phyloP scores from a whole-genome alignment of 2,329 filamentous ascomycete species.

The Ophiognomonia clavigignenti-juglandacearum region DNA sequence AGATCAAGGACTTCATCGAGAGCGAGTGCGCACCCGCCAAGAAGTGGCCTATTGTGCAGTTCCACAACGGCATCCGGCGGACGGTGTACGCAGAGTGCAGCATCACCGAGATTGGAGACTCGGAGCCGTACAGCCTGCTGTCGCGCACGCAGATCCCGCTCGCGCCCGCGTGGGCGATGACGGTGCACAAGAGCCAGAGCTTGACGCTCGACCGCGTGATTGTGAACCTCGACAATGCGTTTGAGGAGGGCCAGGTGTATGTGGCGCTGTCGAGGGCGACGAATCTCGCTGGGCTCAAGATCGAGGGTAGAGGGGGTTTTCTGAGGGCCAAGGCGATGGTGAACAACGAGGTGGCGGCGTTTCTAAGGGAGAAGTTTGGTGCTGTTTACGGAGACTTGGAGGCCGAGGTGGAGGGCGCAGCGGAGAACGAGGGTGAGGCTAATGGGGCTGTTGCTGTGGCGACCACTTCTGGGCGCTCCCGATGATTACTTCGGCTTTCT shows the following conservation, averaged over 20 bases:
- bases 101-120: conserved; percentile 40
- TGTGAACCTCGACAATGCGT: conserved; percentile 47
- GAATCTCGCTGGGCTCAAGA: conserved; percentile 42
- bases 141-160: conserved; percentile 59
- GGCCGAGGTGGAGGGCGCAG: neutral
- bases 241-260: conserved; percentile 56
- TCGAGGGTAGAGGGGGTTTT: conserved; percentile 27
- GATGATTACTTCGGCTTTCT: too few relatives aligned
- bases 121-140: conserved; percentile 40
- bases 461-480: too few relatives aligned
- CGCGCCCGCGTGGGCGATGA: conserved; percentile 57
- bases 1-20: conserved; percentile 35
- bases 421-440: too few relatives aligned
- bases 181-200: conserved; percentile 58
- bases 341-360: conserved; percentile 29
- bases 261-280: conserved; percentile 57
- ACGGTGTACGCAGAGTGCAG: conserved; percentile 49
- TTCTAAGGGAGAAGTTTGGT: conserved; percentile 30
- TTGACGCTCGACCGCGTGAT: conserved; percentile 56
- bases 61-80: conserved; percentile 39
- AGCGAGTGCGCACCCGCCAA: conserved; percentile 23
- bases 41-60: conserved; percentile 47
- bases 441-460: too few relatives aligned
- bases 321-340: conserved; percentile 26
- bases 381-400: conserved; percentile 10